Conservation (phyloP, 192 early-diverging fungal species). For the Coemansia sp. region DNA sequence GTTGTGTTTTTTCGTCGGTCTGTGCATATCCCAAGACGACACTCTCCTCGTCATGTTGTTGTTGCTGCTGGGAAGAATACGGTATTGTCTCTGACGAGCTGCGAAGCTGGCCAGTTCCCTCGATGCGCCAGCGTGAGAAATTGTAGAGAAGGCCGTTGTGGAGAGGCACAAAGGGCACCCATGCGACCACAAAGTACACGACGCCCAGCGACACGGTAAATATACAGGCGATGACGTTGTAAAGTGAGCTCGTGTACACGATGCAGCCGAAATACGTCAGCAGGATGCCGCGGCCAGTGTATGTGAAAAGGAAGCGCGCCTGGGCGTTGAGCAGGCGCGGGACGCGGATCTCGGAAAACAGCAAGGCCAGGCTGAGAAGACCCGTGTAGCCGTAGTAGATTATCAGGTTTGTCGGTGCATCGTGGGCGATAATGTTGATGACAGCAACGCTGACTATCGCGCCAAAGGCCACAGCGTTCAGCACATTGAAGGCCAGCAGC, state of each 20-base stretch:
- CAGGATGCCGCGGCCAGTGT: conserved; percentile 59
- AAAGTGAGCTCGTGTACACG: conserved; percentile 41
- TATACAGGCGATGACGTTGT: conserved; percentile 56
- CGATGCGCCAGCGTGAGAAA: conserved; percentile 38
- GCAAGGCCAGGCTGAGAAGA: conserved; percentile 41
- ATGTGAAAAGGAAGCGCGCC: conserved; percentile 57
- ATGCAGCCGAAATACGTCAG: conserved; percentile 63
- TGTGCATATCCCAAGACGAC: neutral
- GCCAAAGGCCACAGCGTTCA: conserved; percentile 48
- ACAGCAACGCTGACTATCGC: conserved; percentile 44
- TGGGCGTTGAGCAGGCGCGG: conserved; percentile 51
- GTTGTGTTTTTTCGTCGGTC: neutral
- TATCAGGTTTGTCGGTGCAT: conserved; percentile 51
- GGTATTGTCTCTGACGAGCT: neutral
- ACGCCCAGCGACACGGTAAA: conserved; percentile 55
- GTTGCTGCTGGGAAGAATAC: conserved; percentile 1
- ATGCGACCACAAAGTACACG: conserved; percentile 56
- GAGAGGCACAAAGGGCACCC: conserved; percentile 45
- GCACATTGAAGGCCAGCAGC: conserved; percentile 48
- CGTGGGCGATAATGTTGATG: conserved; percentile 39
- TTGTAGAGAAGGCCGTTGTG: conserved; percentile 49
- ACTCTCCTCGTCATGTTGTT: neutral
- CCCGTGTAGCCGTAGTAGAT: conserved; percentile 57
- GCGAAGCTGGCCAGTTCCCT: conserved; percentile 27
- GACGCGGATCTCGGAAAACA: conserved; percentile 55